A percentile compares a stretch with the other conserved stretches of the same genome.
These are phyloP conservation scores for Capsella bursapastoris DNA, from an alignment of 345 rosid species.

Conservation along the genomic window DNA sequence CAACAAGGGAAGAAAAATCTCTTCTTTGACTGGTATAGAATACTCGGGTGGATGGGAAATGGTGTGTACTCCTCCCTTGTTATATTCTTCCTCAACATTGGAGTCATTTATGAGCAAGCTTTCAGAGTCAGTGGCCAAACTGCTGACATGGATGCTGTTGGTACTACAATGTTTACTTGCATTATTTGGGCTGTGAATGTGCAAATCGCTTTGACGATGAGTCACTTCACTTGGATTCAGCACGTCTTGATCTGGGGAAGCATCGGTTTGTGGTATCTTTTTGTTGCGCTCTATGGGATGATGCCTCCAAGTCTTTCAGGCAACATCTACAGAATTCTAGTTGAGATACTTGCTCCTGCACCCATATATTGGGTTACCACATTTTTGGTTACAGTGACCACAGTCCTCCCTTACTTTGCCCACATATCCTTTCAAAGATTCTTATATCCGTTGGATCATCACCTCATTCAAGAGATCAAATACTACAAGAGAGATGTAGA, in stretches of 20 bases:
- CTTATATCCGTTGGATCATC: constrained; percentile 90
- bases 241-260: constrained; percentile 93
- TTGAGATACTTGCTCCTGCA: constrained; percentile 85
- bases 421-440: constrained; percentile 79
- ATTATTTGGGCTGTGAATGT: constrained; percentile 87
- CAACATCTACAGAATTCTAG: constrained; percentile 63
- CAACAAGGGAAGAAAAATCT: constrained; percentile 93
- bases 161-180: constrained; percentile 94
- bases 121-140: constrained; percentile 77
- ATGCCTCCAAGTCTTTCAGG: constrained; percentile 68
- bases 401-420: constrained; percentile 67
- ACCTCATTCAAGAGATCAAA: constrained; percentile 91
- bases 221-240: constrained; percentile 98
- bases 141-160: constrained; percentile 82
- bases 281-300: constrained; percentile 77
- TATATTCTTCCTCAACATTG: constrained; percentile 75
- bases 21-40: constrained; percentile 88
- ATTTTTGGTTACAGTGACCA: constrained; percentile 64
- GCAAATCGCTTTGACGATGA: constrained; percentile 88
- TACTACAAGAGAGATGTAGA: constrained; percentile 77
- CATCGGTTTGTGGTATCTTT: constrained; percentile 75
- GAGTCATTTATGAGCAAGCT: constrained; percentile 70
- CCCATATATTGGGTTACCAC: constrained; percentile 78
- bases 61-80: constrained; percentile 75
- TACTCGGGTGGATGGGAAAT: constrained; percentile 92